Conservation (phyloP, 371 early-diverging fungal genomes). For the Funneliformis caledonium region DNA sequence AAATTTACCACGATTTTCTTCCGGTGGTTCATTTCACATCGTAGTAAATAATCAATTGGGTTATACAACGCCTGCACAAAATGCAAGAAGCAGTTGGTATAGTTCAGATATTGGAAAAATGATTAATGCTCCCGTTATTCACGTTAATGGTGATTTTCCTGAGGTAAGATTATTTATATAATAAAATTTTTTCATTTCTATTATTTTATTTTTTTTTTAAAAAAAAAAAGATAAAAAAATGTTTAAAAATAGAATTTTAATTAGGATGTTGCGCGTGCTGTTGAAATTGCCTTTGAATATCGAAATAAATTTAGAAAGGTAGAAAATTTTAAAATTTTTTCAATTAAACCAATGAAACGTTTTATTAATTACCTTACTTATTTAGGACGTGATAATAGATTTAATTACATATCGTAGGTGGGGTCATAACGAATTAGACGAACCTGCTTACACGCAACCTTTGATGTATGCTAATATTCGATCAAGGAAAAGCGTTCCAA, state of each 20-base stretch:
- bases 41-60: constrained; percentile 98
- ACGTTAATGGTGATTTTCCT: constrained; percentile 95
- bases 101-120: constrained; percentile 94
- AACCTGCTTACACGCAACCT: constrained; percentile 97
- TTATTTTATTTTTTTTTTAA: no score
- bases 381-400: constrained; percentile 85
- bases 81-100: constrained; percentile 89
- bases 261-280: constrained; percentile 82
- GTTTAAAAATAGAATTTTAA: background rate
- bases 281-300: constrained; percentile 87
- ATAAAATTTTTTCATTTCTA: constrained; percentile 1
- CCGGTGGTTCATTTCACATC: constrained; percentile 93
- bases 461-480: constrained; percentile 94
- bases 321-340: constrained; percentile 13
- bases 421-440: constrained; percentile 98
- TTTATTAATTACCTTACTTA: background rate
- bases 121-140: constrained; percentile 93
- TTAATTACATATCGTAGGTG: constrained; percentile 91
- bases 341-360: background rate
- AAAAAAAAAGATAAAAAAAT: no score
- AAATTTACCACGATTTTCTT: constrained; percentile 89
- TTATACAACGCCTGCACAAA: constrained; percentile 93
- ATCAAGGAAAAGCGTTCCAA: constrained; percentile 79
- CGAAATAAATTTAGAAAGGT: constrained; percentile 87
- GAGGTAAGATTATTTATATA: constrained; percentile 54